These are phyloP conservation scores for Capillidium heterosporum DNA, from an alignment of 371 early-diverging fungal genomes.

Conservation along the genomic window DNA sequence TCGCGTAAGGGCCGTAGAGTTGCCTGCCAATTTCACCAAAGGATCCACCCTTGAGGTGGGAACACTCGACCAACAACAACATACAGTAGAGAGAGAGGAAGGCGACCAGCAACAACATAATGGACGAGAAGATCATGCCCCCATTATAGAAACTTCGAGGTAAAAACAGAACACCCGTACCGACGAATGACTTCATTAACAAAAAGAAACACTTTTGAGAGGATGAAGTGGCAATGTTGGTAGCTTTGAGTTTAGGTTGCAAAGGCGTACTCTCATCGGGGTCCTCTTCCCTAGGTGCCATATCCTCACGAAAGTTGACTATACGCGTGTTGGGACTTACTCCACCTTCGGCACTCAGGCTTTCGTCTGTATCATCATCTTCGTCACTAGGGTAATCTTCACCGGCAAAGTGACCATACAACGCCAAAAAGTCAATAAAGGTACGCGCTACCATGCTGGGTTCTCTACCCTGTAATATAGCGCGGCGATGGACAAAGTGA, in stretches of 20 bases:
- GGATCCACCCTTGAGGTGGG: conserved; percentile 31
- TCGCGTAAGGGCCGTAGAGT: conserved; percentile 51
- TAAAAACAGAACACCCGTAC: conserved; percentile 74
- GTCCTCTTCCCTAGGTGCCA: neutral
- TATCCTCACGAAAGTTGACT: neutral
- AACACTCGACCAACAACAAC: conserved; percentile 35
- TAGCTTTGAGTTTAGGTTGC: conserved; percentile 21
- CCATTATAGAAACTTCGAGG: conserved; percentile 52
- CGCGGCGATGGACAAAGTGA: conserved; percentile 54
- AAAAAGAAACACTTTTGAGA: conserved; percentile 67
- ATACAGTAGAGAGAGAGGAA: conserved; percentile 36
- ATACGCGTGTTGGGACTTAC: neutral
- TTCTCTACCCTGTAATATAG: conserved; percentile 40
- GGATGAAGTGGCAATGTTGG: conserved; percentile 36
- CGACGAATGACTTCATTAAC: conserved; percentile 71
- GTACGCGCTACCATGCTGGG: conserved; percentile 58
- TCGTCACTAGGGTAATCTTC: conserved; percentile 74
- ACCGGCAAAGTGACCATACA: conserved; percentile 91
- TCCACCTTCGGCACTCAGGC: conserved; percentile 9
- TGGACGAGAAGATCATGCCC: conserved; percentile 36
- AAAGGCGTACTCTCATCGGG: neutral
- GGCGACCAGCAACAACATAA: conserved; percentile 30
- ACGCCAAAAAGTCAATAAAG: conserved; percentile 84
- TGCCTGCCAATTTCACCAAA: conserved; percentile 55
- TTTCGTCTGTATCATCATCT: conserved; percentile 41